Percentiles rank a stretch among this genome's conserved stretches.
Evolutionary conservation across 2,329 filamentous ascomycete species (phyloP).

Genomic region (Fonsecaea monophora): DNA sequence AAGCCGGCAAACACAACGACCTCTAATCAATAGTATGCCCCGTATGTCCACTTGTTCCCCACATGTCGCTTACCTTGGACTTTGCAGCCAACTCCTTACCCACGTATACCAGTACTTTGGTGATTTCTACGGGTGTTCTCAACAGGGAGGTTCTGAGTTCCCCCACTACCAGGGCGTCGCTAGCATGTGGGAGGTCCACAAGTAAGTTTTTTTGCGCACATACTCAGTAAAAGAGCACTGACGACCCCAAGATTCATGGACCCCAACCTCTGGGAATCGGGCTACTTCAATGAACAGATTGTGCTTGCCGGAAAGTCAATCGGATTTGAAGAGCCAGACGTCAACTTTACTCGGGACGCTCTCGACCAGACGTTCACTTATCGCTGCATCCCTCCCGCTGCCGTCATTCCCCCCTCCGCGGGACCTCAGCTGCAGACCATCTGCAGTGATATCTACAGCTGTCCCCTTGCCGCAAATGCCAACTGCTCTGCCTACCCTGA

Average conservation of each 20-base stretch:
- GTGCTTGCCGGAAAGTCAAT: conserved; percentile 64
- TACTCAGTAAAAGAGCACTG: background rate
- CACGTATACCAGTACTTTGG: conserved; percentile 70
- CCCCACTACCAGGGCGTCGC: conserved; percentile 53
- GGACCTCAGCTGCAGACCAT: conserved; percentile 34
- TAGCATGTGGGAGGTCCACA: conserved; percentile 43
- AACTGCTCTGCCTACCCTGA: conserved; percentile 33
- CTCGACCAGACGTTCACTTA: conserved; percentile 61
- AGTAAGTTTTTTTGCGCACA: conserved; percentile 33
- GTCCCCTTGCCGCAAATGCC: conserved; percentile 22
- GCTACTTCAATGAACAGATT: conserved; percentile 63
- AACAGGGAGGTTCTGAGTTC: conserved; percentile 54
- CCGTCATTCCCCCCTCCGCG: conserved; percentile 34
- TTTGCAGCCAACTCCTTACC: conserved; percentile 58
- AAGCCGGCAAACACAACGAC: conserved; percentile 59
- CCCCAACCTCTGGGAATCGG: conserved; percentile 58
- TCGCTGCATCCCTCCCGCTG: conserved; percentile 57
- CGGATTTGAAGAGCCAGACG: conserved; percentile 63
- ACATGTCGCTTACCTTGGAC: conserved; percentile 1
- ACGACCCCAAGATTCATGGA: conserved; percentile 58
- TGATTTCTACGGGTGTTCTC: conserved; percentile 62
- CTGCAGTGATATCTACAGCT: conserved; percentile 24
- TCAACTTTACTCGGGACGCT: conserved; percentile 56
- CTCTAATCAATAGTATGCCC: conserved; percentile 60
- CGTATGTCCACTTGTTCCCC: no score